Evolutionary conservation across 2,329 filamentous ascomycete genomes (phyloP).

Genomic region (Alternaria alternata): DNA sequence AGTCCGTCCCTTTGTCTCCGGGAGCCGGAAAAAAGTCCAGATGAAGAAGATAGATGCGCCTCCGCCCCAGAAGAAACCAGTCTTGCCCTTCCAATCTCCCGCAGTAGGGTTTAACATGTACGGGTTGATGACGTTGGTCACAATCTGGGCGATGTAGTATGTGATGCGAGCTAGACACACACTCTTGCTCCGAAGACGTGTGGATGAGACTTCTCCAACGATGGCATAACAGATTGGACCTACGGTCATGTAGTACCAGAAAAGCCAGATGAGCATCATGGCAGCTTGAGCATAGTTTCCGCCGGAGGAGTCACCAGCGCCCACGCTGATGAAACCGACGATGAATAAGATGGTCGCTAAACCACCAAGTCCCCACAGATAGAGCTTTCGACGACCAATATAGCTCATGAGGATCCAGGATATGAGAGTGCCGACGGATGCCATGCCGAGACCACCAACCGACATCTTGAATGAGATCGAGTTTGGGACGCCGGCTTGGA

Average conservation of each 20-base stretch:
- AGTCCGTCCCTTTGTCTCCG: constrained; percentile 77
- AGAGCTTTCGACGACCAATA: constrained; percentile 76
- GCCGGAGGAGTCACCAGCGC: constrained; percentile 53
- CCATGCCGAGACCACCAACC: constrained; percentile 63
- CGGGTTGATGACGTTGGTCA: constrained; percentile 80
- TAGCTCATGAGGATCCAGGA: constrained; percentile 82
- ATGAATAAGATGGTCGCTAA: constrained; percentile 76
- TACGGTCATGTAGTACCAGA: constrained; percentile 83
- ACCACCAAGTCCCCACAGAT: constrained; percentile 69
- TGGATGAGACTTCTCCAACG: constrained; percentile 80
- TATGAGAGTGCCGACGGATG: constrained; percentile 69
- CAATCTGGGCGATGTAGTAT: constrained; percentile 70
- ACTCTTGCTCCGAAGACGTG: constrained; percentile 84
- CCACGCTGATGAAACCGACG: constrained; percentile 69
- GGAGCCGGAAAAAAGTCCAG: constrained; percentile 79
- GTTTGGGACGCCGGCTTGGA: constrained; percentile 52
- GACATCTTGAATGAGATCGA: constrained; percentile 52
- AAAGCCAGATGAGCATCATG: constrained; percentile 49
- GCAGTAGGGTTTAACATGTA: constrained; percentile 55
- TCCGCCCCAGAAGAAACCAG: constrained; percentile 87
- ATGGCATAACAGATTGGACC: constrained; percentile 88
- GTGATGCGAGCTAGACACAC: constrained; percentile 80
- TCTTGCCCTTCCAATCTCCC: constrained; percentile 81
- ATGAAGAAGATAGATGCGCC: constrained; percentile 74
- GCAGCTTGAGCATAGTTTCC: constrained; percentile 31